These are phyloP conservation scores for Aspergillus leporis DNA, from an alignment of 495 filamentous ascomycete species.

Conservation along the genomic window DNA sequence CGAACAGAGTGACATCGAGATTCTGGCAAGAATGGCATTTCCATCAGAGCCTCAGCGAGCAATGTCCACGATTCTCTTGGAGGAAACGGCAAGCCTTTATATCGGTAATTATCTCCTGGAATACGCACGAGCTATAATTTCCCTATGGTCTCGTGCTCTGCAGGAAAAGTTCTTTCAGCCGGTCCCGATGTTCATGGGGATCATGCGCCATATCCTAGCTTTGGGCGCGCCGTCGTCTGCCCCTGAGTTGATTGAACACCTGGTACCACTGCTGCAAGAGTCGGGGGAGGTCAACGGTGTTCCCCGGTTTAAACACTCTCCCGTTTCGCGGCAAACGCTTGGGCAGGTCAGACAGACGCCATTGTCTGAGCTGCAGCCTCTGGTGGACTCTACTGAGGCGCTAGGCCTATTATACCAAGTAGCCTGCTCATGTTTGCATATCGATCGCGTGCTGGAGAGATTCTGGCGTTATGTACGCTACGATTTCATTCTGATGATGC, in stretches of 20 bases:
- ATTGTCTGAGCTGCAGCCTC: slow-evolving; percentile 41
- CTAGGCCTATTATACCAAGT: slow-evolving; percentile 59
- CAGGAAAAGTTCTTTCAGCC: slow-evolving; percentile 60
- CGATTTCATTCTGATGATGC: slow-evolving; percentile 64
- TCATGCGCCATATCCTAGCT: slow-evolving; percentile 55
- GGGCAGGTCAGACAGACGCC: slow-evolving; percentile 44
- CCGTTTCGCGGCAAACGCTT: slow-evolving; percentile 38
- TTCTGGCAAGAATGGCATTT: slow-evolving; percentile 47
- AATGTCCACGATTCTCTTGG: slow-evolving; percentile 59
- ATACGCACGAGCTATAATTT: slow-evolving; percentile 53
- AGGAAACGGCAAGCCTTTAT: slow-evolving; percentile 46
- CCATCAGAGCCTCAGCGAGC: slow-evolving; percentile 55
- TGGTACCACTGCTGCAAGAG: slow-evolving; percentile 55
- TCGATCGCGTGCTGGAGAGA: slow-evolving; percentile 38
- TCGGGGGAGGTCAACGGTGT: slow-evolving; percentile 60
- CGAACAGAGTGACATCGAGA: slow-evolving; percentile 56
- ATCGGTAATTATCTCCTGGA: slow-evolving; percentile 50
- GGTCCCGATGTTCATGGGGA: slow-evolving; percentile 57
- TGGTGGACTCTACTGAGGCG: slow-evolving; percentile 57
- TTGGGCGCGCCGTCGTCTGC: slow-evolving; percentile 47
- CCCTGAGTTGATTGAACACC: slow-evolving; percentile 48
- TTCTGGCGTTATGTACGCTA: slow-evolving; percentile 64
- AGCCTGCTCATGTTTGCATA: slow-evolving; percentile 49
- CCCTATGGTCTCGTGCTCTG: slow-evolving; percentile 63
- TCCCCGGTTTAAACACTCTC: slow-evolving; percentile 50